A percentile compares a stretch with the other conserved stretches of the same genome.
Evolutionary conservation across 345 rosid genomes (phyloP).

Genomic region (Corchorus capsularis): DNA sequence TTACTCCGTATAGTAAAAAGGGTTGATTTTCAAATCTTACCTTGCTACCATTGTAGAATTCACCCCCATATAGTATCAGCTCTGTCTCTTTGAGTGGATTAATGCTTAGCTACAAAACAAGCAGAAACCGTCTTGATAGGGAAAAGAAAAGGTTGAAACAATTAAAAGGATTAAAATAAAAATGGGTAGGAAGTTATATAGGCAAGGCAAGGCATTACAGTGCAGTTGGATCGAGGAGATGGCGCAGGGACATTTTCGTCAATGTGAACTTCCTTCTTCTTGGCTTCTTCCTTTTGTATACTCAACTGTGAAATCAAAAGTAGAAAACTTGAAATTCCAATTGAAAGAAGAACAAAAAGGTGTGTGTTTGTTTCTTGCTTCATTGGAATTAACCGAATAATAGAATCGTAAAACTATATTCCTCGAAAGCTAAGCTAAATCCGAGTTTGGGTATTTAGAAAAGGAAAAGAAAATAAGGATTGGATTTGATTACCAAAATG

Average conservation of each 20-base stretch:
- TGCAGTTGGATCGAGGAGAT: conserved; percentile 88
- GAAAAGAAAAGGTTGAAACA: background rate
- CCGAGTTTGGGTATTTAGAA: background rate
- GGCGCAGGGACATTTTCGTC: conserved; percentile 90
- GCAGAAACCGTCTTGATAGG: background rate
- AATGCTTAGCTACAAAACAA: conserved; percentile 53
- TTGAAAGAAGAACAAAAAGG: background rate
- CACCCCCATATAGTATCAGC: conserved; percentile 84
- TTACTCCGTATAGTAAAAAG: background rate
- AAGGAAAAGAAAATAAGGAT: background rate
- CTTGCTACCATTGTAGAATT: conserved; percentile 93
- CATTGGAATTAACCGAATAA: background rate
- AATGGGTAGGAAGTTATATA: background rate
- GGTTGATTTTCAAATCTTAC: conserved; percentile 34
- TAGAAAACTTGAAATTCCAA: background rate
- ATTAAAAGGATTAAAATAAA: background rate
- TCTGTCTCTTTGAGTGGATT: conserved; percentile 91
- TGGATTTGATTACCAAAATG: conserved; percentile 59
- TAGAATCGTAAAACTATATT: background rate
- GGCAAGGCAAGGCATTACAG: conserved; percentile 49
- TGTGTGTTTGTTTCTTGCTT: background rate
- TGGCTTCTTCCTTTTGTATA: conserved; percentile 88
- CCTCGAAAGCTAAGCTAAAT: background rate
- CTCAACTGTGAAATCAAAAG: conserved; percentile 45
- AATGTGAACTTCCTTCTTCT: conserved; percentile 89